phyloP scores from a whole-genome alignment of 2,329 filamentous ascomycete species.

The Tolypocladium tropicale region DNA sequence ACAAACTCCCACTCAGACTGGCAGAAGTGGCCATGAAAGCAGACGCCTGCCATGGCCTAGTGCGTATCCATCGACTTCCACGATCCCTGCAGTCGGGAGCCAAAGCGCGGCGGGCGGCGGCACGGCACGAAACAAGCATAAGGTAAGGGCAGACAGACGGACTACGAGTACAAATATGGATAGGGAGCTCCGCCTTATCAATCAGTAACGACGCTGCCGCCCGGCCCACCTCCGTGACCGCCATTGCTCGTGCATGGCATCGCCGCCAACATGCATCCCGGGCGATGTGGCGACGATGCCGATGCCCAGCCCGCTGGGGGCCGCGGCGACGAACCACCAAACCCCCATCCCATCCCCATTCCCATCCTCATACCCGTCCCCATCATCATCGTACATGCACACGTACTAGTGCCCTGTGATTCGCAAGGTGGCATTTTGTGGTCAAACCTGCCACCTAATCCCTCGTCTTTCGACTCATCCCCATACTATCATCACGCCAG shows the following conservation, averaged over 20 bases:
- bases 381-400: neutral
- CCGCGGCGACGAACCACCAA: no score
- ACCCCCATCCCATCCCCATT: no score
- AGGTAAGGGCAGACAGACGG: neutral
- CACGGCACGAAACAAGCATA: neutral
- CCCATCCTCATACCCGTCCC: no score
- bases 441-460: neutral
- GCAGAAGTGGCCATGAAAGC: no score
- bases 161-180: no score
- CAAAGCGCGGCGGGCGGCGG: neutral
- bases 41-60: neutral
- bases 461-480: neutral
- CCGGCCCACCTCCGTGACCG: neutral
- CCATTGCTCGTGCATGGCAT: neutral
- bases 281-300: neutral
- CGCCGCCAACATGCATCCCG: neutral
- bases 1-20: no score
- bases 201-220: neutral
- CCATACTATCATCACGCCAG: neutral
- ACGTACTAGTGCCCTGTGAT: neutral
- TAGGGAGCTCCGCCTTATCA: no score
- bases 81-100: neutral
- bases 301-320: neutral
- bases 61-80: neutral
- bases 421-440: neutral